Evolutionary conservation across 139 green algal species (phyloP), one percentile per base, ranked within the genome.

Genomic region (Chlorella ohadii): DNA sequence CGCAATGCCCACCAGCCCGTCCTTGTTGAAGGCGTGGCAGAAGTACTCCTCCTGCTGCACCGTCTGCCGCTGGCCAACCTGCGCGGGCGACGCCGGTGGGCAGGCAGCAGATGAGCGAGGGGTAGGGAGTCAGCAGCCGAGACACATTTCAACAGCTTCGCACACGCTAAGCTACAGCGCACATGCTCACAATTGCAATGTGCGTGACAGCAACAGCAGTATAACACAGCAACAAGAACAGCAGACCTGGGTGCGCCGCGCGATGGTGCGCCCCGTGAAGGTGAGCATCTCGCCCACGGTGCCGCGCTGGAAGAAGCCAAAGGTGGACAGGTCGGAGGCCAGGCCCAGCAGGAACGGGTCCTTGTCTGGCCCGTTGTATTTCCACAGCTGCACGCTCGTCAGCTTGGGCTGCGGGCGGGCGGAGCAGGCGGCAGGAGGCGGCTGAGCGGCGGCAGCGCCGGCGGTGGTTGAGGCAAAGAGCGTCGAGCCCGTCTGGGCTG

Each of bases 41-140:
- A 97, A 91, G 87, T 99, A 99, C 67, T 98, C 95, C 55, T 99
- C 95, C 41, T 98, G 93, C 88, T 94, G 90, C 39, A 96, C 93
- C 41, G 78, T 94, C 84, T 91, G 88, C 33, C 82, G 73, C 85
- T 88, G 82, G 34, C 86, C 86, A 3, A 88, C 64, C 85, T 94
- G 91, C 1, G 28, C 7, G 17, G 72, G 44, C 44, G n/a, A n/a
- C n/a, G n/a, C n/a, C n/a, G n/a, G n/a, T n/a, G n/a, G n/a, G n/a
- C n/a, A n/a, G n/a, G n/a, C n/a, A n/a, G n/a, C n/a, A n/a, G n/a
- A 51, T 6, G 44, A 51, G 44, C 44, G 9, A n/a, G n/a, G 44
- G 44, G 44, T 9, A 51, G 44, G 44, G 6, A 16, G 44, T 6
- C 44, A 51, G 44, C 44, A 51, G 44, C 44, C 6, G 6, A 9